Evolutionary conservation across 768 basidiomycete species (phyloP).

Genomic region (Mycena filopes): DNA sequence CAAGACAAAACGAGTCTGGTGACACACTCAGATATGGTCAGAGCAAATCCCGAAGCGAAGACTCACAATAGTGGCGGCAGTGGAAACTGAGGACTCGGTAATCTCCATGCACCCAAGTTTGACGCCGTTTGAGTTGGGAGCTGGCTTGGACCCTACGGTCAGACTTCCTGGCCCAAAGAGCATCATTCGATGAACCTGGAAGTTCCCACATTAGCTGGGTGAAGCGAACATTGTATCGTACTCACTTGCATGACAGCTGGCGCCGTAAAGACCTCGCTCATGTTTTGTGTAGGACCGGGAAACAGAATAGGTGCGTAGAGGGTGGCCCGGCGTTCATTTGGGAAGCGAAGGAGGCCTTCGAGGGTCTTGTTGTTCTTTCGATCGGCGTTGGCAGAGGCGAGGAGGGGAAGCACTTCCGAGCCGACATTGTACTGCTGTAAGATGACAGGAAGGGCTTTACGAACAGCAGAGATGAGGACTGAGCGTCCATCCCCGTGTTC

Average conservation of each 20-base stretch:
- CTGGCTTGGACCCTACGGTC: background rate
- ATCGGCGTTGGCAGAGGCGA: background rate
- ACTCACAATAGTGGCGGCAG: background rate
- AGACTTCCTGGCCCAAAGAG: background rate
- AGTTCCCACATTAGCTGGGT: no score
- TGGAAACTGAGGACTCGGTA: background rate
- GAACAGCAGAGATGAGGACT: background rate
- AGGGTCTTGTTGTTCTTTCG: background rate
- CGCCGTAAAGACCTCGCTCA: background rate
- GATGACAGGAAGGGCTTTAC: background rate
- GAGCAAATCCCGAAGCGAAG: background rate
- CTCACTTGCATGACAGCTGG: background rate
- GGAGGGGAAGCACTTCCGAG: background rate
- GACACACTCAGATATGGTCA: no score
- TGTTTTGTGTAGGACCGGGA: background rate
- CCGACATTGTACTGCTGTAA: background rate
- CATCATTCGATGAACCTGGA: background rate
- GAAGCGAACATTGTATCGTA: no score
- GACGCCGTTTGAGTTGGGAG: background rate
- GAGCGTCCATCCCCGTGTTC: background rate
- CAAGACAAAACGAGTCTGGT: background rate
- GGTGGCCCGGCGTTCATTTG: background rate
- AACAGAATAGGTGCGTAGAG: conserved; percentile 5
- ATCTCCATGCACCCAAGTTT: background rate
- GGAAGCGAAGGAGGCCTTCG: background rate